These are phyloP conservation scores for Candida incommunis DNA, from an alignment of 805 yeast genomes.

Conservation along the genomic window DNA sequence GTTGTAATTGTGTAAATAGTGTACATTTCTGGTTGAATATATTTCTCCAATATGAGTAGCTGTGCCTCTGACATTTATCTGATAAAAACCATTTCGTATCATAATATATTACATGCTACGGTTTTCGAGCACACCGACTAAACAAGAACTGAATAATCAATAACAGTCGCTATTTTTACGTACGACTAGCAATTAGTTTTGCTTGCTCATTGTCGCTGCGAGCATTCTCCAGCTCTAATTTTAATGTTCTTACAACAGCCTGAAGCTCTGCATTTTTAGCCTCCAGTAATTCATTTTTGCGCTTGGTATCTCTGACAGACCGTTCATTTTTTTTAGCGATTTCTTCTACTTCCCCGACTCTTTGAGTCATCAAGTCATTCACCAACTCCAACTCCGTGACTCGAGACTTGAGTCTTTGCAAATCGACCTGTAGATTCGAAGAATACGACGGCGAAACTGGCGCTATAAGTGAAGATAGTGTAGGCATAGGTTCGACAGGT, in stretches of 20 bases:
- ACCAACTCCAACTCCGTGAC: neutral
- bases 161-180: too few relatives aligned
- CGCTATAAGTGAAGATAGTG: neutral
- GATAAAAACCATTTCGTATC: too few relatives aligned
- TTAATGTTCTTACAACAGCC: neutral
- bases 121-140: too few relatives aligned
- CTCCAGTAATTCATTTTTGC: neutral
- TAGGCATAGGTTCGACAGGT: neutral
- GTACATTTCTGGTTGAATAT: neutral
- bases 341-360: neutral
- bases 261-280: neutral
- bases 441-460: neutral
- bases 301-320: neutral
- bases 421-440: neutral
- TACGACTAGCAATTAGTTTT: too few relatives aligned
- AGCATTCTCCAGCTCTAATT: neutral
- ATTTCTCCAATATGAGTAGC: too few relatives aligned
- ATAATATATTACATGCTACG: too few relatives aligned
- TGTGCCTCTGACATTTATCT: too few relatives aligned
- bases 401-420: neutral
- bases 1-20: constrained; percentile 1
- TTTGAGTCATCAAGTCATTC: neutral
- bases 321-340: neutral
- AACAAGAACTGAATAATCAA: too few relatives aligned
- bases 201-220: neutral